phyloP scores from a whole-genome alignment of 2,329 filamentous ascomycete species.

The Diplodia mutila region DNA sequence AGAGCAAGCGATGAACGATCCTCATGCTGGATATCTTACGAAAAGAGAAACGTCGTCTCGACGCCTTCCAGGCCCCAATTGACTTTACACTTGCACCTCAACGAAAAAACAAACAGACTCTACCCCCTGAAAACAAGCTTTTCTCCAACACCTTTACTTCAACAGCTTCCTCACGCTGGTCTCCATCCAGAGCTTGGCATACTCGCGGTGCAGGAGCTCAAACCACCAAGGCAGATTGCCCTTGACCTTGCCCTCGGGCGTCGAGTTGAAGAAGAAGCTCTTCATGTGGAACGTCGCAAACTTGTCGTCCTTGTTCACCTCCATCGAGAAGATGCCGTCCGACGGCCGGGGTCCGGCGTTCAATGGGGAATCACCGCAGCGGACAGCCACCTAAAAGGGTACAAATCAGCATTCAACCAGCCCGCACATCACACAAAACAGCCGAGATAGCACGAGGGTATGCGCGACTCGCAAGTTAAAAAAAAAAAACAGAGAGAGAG shows the following conservation, averaged over 20 bases:
- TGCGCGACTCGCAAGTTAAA: not conserved
- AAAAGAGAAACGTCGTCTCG: not conserved
- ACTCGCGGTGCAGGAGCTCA: constrained; percentile 40
- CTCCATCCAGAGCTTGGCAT: constrained; percentile 49
- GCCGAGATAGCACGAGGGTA: too few relatives aligned
- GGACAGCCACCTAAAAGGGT: constrained; percentile 39
- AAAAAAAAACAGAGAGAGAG: not conserved
- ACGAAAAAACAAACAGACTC: not conserved
- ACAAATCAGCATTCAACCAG: constrained; percentile 23
- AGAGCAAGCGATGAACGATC: not conserved
- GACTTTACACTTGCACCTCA: not conserved
- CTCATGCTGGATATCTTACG: not conserved
- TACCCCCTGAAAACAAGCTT: not conserved
- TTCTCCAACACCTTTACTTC: constrained; percentile 29
- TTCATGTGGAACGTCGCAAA: constrained; percentile 46
- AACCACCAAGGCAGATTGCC: constrained; percentile 37
- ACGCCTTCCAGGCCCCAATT: not conserved
- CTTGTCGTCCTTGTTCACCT: constrained; percentile 43
- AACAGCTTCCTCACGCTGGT: constrained; percentile 44
- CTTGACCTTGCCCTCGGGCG: constrained; percentile 38
- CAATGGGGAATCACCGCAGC: constrained; percentile 44
- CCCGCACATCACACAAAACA: not conserved
- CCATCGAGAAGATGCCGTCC: constrained; percentile 45
- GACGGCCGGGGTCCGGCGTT: constrained; percentile 36
- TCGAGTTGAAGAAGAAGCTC: constrained; percentile 45